phyloP scores from a whole-genome alignment of 495 filamentous ascomycete genomes.

The Tricharina praecox region DNA sequence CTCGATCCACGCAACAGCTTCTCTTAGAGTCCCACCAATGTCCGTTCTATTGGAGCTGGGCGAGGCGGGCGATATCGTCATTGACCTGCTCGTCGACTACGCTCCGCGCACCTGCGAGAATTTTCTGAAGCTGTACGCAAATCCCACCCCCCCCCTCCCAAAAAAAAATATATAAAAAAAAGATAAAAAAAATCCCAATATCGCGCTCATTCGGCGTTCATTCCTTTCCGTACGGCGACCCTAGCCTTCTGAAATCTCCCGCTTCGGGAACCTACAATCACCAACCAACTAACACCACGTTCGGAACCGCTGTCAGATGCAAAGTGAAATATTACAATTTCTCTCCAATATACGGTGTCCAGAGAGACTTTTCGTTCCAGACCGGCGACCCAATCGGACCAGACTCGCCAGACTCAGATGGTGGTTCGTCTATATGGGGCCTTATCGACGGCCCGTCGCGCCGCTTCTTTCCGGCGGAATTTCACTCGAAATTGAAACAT shows the following conservation, averaged over 20 bases:
- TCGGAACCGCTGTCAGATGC: constrained; percentile 33
- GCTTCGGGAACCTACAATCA: constrained; percentile 13
- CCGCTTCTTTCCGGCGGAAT: constrained; percentile 64
- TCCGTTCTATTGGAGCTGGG: constrained; percentile 82
- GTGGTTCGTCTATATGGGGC: constrained; percentile 84
- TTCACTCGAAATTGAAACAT: constrained; percentile 73
- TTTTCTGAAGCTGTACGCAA: constrained; percentile 64
- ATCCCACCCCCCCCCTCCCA: not conserved
- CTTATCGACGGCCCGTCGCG: constrained; percentile 52
- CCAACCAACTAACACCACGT: constrained; percentile 8
- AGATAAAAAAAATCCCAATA: not conserved
- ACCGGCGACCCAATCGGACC: constrained; percentile 87
- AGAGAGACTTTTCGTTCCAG: constrained; percentile 85
- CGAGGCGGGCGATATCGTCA: constrained; percentile 68
- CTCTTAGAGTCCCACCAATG: constrained; percentile 30
- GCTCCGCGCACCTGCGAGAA: constrained; percentile 83
- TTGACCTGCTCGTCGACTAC: constrained; percentile 74
- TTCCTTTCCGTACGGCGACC: constrained; percentile 3
- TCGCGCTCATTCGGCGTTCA: constrained; percentile 4
- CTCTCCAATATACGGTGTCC: constrained; percentile 69
- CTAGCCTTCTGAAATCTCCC: constrained; percentile 1
- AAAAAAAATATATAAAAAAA: too few species aligned
- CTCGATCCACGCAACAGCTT: not conserved
- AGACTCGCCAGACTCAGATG: constrained; percentile 63
- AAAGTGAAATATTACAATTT: constrained; percentile 98